Evolutionary conservation across 306 rosid genomes (phyloP), one percentile per base, ranked within the genome.

Genomic region (Phaseolus lunatus): DNA sequence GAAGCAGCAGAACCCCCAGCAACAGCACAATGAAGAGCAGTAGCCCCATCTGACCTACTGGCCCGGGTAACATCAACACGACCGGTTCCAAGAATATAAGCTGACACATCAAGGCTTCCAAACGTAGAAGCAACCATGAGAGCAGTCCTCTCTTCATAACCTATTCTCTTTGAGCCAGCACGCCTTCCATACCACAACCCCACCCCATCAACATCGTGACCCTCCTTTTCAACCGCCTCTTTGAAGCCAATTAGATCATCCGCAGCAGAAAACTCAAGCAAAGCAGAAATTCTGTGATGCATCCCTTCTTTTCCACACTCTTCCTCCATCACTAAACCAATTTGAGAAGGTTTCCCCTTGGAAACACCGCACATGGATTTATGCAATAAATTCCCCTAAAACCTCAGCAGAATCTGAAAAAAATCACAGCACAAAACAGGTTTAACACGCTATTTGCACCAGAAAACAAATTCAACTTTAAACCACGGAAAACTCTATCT

Each of bases 21-120:
- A 80, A 84, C 90, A n/a, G 93, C 98, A 64, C 96, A 90, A 81
- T 93, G 98, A 67, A 93, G 96, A 29, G 96, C 94, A 0, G 96
- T 90, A 12, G 87, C 93, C 15, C 89, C 78, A 78, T 89, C 98
- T 0, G 90, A 84, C 23, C 87, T 82, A 24, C 88, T 86, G 48
- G 80, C 84, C 80, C 83, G 74, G 70, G 89, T 90, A 61, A 93
- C 90, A 85, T 93, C 90, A 5, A 80, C 90, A n/a, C 65, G 9
- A 37, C 87, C 88, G 0, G 78, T 80, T 33, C 77, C 80, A 39
- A 90, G 75, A 29, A 93, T 84, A 84, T 86, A 91, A 3, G 48
- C 68, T 8, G 72, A 33, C 12, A 93, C 93, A 39, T 76, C 76
- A 33, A 76, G 70, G 85, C 95, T 93, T 74, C 97, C 97, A 45